A percentile compares a stretch with the other conserved stretches of the same genome.
Conservation (phyloP, 352 stramenopile genomes). For the Lagenidium giganteum region DNA sequence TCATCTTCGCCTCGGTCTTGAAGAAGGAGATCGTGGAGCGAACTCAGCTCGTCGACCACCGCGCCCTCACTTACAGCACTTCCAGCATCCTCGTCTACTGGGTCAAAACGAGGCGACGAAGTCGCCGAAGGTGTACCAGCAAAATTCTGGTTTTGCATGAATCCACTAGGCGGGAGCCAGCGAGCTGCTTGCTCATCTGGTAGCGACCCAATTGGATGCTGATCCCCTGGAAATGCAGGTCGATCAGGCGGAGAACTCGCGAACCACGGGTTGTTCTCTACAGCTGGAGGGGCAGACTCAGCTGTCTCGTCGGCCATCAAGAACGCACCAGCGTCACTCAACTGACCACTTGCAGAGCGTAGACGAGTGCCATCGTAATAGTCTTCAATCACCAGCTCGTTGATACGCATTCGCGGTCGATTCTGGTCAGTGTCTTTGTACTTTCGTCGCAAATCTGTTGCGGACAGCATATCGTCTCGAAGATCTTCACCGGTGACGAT, state of each 20-base stretch:
- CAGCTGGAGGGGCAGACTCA: background rate
- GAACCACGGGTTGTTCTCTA: conserved; percentile 63
- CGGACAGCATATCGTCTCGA: conserved; percentile 56
- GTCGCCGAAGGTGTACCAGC: conserved; percentile 10
- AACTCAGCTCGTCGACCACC: conserved; percentile 4
- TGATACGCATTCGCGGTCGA: conserved; percentile 54
- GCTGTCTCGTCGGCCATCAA: conserved; percentile 41
- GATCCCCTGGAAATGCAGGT: conserved; percentile 5
- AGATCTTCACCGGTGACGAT: conserved; percentile 27
- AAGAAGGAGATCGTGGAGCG: background rate
- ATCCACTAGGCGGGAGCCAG: conserved; percentile 34
- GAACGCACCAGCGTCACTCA: conserved; percentile 34
- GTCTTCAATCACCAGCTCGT: conserved; percentile 83
- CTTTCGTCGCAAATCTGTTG: conserved; percentile 41
- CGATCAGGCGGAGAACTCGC: conserved; percentile 9
- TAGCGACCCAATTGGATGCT: conserved; percentile 26
- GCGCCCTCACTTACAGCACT: conserved; percentile 7
- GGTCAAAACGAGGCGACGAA: conserved; percentile 30
- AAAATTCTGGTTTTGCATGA: conserved; percentile 2
- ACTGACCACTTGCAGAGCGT: background rate
- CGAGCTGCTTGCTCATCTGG: conserved; percentile 59
- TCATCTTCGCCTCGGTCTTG: conserved; percentile 23
- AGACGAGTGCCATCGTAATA: conserved; percentile 54
- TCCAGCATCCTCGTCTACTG: conserved; percentile 41
- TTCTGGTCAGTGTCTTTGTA: conserved; percentile 40